A percentile compares a stretch with the other conserved stretches of the same genome.
Evolutionary conservation across 1,284 basidiomycete species (phyloP).

Genomic region (Puccinia horiana): DNA sequence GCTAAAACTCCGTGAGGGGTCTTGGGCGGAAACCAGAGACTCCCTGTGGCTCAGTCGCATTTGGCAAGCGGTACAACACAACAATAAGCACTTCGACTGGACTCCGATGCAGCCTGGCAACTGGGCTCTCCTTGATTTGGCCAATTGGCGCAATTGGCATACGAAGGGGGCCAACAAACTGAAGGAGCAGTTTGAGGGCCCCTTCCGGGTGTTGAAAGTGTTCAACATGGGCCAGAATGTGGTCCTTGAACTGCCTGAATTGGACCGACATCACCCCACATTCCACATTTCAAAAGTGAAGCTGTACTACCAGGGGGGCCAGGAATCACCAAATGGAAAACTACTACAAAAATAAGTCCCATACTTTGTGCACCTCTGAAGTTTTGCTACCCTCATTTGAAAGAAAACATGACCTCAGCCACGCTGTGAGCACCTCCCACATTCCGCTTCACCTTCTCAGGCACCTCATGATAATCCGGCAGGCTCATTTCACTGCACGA

Average conservation of each 20-base stretch:
- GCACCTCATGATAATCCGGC: not conserved
- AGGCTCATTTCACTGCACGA: too few species aligned
- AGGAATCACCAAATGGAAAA: not conserved
- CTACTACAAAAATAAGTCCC: too few species aligned
- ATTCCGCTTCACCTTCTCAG: not conserved
- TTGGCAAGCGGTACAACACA: slow-evolving; percentile 7
- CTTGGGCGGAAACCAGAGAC: not conserved
- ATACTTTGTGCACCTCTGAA: too few species aligned
- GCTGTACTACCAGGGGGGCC: not conserved
- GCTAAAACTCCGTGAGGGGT: not conserved
- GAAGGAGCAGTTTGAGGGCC: not conserved
- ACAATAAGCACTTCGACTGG: not conserved
- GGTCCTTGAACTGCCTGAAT: not conserved
- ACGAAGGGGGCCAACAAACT: not conserved
- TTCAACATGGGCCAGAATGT: not conserved
- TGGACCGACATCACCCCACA: not conserved
- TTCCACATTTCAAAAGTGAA: slow-evolving; percentile 16
- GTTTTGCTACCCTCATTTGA: too few species aligned
- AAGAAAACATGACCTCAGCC: slow-evolving; percentile 6
- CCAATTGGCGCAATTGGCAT: not conserved
- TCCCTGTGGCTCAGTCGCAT: slow-evolving; percentile 1
- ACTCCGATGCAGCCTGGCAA: not conserved
- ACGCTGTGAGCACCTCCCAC: slow-evolving; percentile 18
- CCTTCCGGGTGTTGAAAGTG: not conserved
- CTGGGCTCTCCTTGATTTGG: not conserved